phyloP scores from a whole-genome alignment of 2,329 filamentous ascomycete species.

The Ophiocordyceps australis region DNA sequence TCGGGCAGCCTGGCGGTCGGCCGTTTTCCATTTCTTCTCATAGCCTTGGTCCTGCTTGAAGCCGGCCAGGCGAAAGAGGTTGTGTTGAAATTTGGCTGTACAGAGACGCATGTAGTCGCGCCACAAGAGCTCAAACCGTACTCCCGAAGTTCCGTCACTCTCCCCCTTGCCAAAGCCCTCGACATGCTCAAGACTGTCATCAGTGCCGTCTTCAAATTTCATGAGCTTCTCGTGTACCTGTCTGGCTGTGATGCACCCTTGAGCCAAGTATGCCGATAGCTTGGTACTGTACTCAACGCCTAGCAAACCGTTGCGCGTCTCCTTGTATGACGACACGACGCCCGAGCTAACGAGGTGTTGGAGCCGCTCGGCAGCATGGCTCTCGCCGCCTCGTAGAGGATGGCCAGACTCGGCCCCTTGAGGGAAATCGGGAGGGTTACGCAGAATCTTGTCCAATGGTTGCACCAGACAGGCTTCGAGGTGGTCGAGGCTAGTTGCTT shows the following conservation, averaged over 20 bases:
- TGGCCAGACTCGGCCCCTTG: conserved; percentile 37
- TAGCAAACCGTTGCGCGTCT: conserved; percentile 52
- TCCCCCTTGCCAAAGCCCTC: conserved; percentile 50
- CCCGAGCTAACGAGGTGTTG: conserved; percentile 41
- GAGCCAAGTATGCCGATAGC: conserved; percentile 52
- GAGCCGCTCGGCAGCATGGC: conserved; percentile 37
- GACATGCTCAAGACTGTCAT: conserved; percentile 17
- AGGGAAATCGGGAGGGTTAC: conserved; percentile 33
- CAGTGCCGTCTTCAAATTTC: conserved; percentile 48
- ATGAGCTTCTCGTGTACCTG: conserved; percentile 52
- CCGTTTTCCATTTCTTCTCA: conserved; percentile 29
- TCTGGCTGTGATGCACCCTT: conserved; percentile 55
- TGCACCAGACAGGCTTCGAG: conserved; percentile 35
- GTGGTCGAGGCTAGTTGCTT: conserved; percentile 34
- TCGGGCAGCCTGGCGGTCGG: conserved; percentile 10
- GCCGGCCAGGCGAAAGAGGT: conserved; percentile 46
- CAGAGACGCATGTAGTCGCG: conserved; percentile 69
- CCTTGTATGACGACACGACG: conserved; percentile 45
- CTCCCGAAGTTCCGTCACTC: conserved; percentile 49
- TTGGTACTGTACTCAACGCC: conserved; percentile 60
- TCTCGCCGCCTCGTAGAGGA: conserved; percentile 52
- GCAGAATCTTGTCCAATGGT: conserved; percentile 35
- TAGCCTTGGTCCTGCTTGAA: conserved; percentile 31
- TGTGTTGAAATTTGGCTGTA: conserved; percentile 46
- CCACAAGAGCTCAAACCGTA: conserved; percentile 62